phyloP scores from a whole-genome alignment of 2,329 filamentous ascomycete species.

The Cercospora berteroae region DNA sequence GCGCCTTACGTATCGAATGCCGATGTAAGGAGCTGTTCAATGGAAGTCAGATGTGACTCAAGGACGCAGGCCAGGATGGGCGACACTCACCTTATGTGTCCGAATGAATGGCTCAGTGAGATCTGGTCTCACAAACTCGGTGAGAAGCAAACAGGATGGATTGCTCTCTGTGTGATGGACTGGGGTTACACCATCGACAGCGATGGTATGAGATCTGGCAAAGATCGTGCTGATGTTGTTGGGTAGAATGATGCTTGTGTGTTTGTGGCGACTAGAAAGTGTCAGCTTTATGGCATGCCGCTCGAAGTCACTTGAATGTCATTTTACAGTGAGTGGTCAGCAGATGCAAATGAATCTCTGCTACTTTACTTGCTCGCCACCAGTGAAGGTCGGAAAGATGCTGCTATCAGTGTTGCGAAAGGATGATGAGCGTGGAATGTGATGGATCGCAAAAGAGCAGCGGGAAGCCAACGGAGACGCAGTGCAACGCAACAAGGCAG shows the following conservation, averaged over 20 bases:
- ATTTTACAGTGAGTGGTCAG: neutral
- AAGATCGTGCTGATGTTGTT: neutral
- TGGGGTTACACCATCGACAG: neutral
- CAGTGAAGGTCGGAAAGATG: neutral
- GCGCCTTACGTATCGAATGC: neutral
- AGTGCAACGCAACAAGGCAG: neutral
- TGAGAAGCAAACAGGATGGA: neutral
- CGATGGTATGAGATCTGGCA: neutral
- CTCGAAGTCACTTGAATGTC: neutral
- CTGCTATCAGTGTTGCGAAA: neutral
- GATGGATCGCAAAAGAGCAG: neutral
- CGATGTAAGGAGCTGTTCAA: neutral
- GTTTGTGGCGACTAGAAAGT: neutral
- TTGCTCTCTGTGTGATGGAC: neutral
- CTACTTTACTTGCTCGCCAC: neutral
- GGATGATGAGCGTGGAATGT: neutral
- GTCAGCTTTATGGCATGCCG: neutral
- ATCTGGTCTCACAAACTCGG: conserved; percentile 13
- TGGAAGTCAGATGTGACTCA: neutral
- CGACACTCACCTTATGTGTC: conserved; percentile 1
- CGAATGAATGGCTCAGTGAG: conserved; percentile 24
- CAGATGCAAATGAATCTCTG: neutral
- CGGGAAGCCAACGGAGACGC: neutral
- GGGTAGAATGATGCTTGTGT: neutral
- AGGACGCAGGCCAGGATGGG: neutral